Base-by-base conservation (phyloP, 805 yeast species). In the Kodamaea kaohsiungensis region DNA sequence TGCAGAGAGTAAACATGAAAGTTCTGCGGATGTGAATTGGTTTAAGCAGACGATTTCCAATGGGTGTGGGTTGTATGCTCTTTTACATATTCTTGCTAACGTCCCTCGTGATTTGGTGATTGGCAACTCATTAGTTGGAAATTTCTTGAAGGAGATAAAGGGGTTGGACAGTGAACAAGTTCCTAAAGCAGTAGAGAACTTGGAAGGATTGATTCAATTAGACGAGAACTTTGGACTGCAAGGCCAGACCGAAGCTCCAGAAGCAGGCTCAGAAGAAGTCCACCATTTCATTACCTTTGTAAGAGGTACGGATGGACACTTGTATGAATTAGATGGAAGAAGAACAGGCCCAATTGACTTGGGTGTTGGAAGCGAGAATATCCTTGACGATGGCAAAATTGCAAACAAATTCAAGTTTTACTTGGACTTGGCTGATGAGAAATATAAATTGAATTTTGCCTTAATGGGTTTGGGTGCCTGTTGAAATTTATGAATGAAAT, bases 31-130 rank as follows among this genome's bases (percentile, higher is more conserved):
- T 9, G 74, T 85, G 13, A 59, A 79, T n/a, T 95, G 98, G 98
- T 83, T 86, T 61, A 84, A 83, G 60, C 99, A 93, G 64, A 85
- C 91, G 0, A 83, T 95, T 15, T 83, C 82, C 57, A 93, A 93
- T 66, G 96, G 96, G 0, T 93, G 99, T 73, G 99, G 99, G 4
- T 79, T 96, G 33, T 90, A 88, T 69, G 98, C 97, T 0, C 68
- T 95, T 46, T 72, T 93, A 18, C 98, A 93, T 62, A 58, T 73
- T 0, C 62, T 82, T 38, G 59, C 76, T 33, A 82, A 82, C 59
- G 60, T 82, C 47, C 81, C 85, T 1, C 54, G 62, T 3, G 82
- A 79, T 19, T 67, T 81, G 33, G 68, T 81, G 7, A 69, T 81
- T 15, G 61, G 70, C 7, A 73, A 77, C 50, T 73, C 69, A 72